Evolutionary conservation across 108 stramenopile species (phyloP).

Genomic region (Seminavis robusta): DNA sequence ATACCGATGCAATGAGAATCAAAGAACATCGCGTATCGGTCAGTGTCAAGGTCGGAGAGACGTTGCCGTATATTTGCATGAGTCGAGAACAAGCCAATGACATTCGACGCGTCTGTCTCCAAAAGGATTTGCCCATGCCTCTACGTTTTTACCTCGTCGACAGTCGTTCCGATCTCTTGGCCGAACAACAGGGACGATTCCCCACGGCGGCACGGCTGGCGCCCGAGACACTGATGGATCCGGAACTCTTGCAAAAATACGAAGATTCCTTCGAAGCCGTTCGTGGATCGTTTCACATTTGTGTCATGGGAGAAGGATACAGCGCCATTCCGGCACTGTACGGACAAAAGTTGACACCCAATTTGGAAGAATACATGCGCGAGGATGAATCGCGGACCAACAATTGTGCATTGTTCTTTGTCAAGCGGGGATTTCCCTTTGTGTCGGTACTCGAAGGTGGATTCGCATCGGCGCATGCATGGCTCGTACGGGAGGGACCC

Average conservation of each 20-base stretch:
- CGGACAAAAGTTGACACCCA: constrained; percentile 50
- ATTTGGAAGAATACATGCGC: constrained; percentile 35
- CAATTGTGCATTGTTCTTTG: constrained; percentile 80
- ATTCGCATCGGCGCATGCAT: constrained; percentile 83
- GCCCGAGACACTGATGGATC: constrained; percentile 64
- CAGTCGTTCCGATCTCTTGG: constrained; percentile 59
- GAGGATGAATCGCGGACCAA: constrained; percentile 77
- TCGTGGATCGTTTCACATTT: constrained; percentile 75
- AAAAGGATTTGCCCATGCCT: constrained; percentile 9
- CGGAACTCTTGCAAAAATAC: constrained; percentile 49
- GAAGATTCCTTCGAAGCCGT: constrained; percentile 80
- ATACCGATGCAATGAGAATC: constrained; percentile 10
- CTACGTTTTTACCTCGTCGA: constrained; percentile 80
- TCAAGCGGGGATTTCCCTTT: constrained; percentile 90
- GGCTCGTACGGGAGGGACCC: constrained; percentile 59
- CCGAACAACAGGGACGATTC: constrained; percentile 69
- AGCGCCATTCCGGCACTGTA: constrained; percentile 71
- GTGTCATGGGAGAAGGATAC: constrained; percentile 77
- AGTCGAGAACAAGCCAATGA: background rate
- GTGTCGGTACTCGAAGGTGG: constrained; percentile 90
- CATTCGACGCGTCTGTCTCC: background rate
- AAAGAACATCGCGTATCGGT: no score
- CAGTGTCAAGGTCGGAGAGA: no score
- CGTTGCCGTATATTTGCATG: background rate
- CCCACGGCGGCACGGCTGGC: constrained; percentile 65